Percentiles rank a stretch among this genome's conserved stretches.
phyloP scores from a whole-genome alignment of 345 rosid genomes.

The Eucalyptus erythrocorys region DNA sequence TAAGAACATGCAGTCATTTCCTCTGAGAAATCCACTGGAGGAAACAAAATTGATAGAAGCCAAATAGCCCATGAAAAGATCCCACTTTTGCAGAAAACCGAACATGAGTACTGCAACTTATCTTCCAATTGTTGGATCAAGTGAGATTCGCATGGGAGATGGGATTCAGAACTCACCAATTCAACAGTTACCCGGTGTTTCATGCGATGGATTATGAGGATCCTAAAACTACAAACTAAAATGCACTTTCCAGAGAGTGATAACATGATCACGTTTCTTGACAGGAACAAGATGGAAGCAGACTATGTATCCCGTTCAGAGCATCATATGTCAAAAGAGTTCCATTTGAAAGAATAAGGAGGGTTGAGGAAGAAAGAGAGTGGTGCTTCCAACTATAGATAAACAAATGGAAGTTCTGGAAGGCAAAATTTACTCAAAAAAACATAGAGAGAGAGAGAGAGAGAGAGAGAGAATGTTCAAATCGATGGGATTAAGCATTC shows the following conservation, averaged over 20 bases:
- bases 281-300: background rate
- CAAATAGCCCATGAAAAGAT: background rate
- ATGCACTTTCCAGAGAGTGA: background rate
- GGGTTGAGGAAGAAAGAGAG: background rate
- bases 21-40: background rate
- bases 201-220: background rate
- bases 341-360: background rate
- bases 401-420: background rate
- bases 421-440: background rate
- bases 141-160: background rate
- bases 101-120: background rate
- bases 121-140: background rate
- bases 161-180: background rate
- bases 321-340: background rate
- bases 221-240: background rate
- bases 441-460: too few species aligned
- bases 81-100: background rate
- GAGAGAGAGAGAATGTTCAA: background rate
- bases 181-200: background rate
- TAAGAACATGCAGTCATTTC: background rate
- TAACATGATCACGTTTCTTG: background rate
- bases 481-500: background rate
- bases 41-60: background rate
- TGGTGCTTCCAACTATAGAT: background rate
- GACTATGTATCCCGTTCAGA: background rate